Evolutionary conservation across 106 monocot genomes (phyloP), one percentile per base, ranked within the genome.

Genomic region (Dendrobium officinale): DNA sequence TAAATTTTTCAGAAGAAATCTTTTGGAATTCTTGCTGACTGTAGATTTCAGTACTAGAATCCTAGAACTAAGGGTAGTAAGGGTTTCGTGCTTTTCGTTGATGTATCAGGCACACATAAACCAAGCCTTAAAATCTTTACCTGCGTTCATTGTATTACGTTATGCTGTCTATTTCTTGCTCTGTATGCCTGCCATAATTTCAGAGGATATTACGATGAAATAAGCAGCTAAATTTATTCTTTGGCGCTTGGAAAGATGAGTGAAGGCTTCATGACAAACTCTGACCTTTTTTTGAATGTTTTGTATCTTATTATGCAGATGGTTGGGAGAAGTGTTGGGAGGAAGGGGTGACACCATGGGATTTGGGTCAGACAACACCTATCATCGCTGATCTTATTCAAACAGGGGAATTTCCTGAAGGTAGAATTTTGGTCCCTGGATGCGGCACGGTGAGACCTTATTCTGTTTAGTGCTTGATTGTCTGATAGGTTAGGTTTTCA

Each of bases 241-340:
- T 47, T 47, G 47, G 47, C 10, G 47, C 10, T 47, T 7, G 47
- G 10, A 51, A 51, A 13, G 61, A 61, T 61, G 19, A n/a, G 22
- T 61, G 31, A 37, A 31, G 33, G 37, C 15, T 61, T 31, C 64
- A 26, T 42, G n/a, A 15, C 72, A 72, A 31, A 74, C 43, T 43
- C 9, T 44, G 10, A 74, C 5, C 5, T 20, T 74, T 20, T 74
- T 33, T 70, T 70, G 3, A 31, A 61, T n/a, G 29, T 44, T 74
- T n/a, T 44, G 74, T 8, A 74, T 20, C 40, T 42, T 42, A 43
- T 42, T 1, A 74, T 42, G 19, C 78, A 93, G 93, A 83, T 80
- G 89, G 87, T 7, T 96, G 96, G 96, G 87, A 96, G 66, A 88
- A 90, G 44, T 88, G 80, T 55, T 96, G 93, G 93, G 87, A 88